phyloP scores from a whole-genome alignment of 2,329 filamentous ascomycete genomes.

The Scortechinia acanthostroma region DNA sequence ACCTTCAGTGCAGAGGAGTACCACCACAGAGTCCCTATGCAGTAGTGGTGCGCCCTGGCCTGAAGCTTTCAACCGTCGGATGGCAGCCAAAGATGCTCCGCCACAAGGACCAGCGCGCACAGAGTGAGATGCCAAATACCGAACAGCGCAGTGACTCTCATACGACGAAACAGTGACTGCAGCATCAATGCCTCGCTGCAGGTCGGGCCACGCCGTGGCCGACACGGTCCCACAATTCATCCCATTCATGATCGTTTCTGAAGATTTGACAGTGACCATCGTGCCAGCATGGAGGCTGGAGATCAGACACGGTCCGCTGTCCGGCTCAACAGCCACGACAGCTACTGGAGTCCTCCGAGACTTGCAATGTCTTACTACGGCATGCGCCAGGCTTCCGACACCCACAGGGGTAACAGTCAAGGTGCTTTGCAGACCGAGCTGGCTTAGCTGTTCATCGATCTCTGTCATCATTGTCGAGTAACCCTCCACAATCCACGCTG shows the following conservation, averaged over 20 bases:
- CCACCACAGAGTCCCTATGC: conserved; percentile 41
- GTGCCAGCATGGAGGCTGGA: conserved; percentile 39
- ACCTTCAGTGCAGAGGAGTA: conserved; percentile 64
- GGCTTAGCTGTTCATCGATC: conserved; percentile 48
- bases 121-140: conserved; percentile 36
- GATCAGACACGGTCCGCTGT: conserved; percentile 51
- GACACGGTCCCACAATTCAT: conserved; percentile 70
- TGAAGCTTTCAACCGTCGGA: conserved; percentile 35
- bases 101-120: conserved; percentile 57
- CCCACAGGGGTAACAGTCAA: conserved; percentile 61
- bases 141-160: conserved; percentile 51
- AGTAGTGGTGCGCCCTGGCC: conserved; percentile 25
- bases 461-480: conserved; percentile 70
- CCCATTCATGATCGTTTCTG: conserved; percentile 65
- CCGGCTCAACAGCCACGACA: conserved; percentile 66
- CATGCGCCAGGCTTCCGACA: conserved; percentile 67
- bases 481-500: conserved; percentile 71
- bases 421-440: conserved; percentile 20
- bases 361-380: conserved; percentile 62
- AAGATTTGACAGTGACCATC: conserved; percentile 40
- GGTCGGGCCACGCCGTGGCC: conserved; percentile 51
- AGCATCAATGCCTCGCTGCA: conserved; percentile 50
- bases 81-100: conserved; percentile 44
- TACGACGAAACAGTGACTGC: conserved; percentile 51
- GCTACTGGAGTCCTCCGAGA: conserved; percentile 16